phyloP scores from a whole-genome alignment of 768 basidiomycete species.

The Amanita pseudoporphyria region DNA sequence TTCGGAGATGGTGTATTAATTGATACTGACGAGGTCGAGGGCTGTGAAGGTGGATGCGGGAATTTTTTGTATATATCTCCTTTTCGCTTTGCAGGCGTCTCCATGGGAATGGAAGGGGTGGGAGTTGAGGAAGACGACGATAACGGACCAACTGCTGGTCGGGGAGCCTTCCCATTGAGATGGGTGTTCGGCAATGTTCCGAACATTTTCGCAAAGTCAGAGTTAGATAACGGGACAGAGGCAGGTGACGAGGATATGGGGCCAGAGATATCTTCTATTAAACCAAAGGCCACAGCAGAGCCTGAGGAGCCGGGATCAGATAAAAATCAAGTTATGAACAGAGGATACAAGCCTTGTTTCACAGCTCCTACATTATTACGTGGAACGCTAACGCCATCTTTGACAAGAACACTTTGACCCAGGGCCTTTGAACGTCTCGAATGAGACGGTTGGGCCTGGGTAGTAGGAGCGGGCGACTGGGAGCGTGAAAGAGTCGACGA shows the following conservation, averaged over 20 bases:
- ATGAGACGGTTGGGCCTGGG: no score
- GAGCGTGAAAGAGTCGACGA: constrained; percentile 25
- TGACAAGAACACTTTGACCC: constrained; percentile 59
- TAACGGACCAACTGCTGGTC: constrained; percentile 23
- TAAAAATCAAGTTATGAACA: neutral
- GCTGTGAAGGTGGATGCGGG: constrained; percentile 37
- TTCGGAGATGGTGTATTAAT: constrained; percentile 49
- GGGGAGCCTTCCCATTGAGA: constrained; percentile 52
- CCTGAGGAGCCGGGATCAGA: constrained; percentile 25
- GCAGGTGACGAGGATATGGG: constrained; percentile 81
- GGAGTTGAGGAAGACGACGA: constrained; percentile 25
- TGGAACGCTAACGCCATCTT: constrained; percentile 71
- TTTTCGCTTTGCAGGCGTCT: constrained; percentile 31
- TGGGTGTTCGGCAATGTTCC: constrained; percentile 64
- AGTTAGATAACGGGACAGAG: constrained; percentile 53
- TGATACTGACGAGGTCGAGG: constrained; percentile 38
- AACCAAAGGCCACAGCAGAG: constrained; percentile 78
- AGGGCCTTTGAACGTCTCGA: constrained; percentile 73
- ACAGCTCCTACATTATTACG: constrained; percentile 53
- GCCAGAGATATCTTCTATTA: constrained; percentile 73
- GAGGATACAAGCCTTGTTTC: constrained; percentile 51
- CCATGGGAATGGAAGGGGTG: constrained; percentile 13
- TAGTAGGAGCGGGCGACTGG: no score
- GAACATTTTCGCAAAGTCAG: constrained; percentile 72
- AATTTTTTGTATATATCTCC: constrained; percentile 43